These are phyloP conservation scores for Cubamyces lactineus DNA, from an alignment of 768 basidiomycete species.

Conservation along the genomic window DNA sequence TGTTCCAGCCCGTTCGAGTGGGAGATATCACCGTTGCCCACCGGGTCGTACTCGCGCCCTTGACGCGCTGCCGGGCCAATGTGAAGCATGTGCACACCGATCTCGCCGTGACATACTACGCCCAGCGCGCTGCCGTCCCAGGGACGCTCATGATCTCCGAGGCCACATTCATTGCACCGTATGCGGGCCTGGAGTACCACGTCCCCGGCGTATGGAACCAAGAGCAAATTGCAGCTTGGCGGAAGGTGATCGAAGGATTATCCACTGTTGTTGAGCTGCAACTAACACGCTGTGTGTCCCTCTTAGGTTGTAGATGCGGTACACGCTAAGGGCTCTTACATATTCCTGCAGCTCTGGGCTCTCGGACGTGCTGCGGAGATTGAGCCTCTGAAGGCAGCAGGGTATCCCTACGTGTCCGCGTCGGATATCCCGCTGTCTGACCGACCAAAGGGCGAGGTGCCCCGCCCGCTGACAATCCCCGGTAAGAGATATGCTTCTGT, in stretches of 20 bases:
- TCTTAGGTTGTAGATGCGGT: slow-evolving; percentile 55
- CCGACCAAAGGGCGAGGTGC: not conserved
- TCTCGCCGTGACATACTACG: slow-evolving; percentile 47
- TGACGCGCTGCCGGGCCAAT: slow-evolving; percentile 47
- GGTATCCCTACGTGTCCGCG: slow-evolving; percentile 15
- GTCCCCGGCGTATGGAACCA: slow-evolving; percentile 64
- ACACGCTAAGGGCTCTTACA: slow-evolving; percentile 52
- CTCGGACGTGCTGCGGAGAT: slow-evolving; percentile 46
- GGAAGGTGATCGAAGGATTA: slow-evolving; percentile 32
- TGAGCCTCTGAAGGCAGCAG: slow-evolving; percentile 38
- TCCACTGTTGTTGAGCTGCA: too few species aligned
- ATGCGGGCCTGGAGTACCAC: slow-evolving; percentile 48
- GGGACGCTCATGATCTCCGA: slow-evolving; percentile 60
- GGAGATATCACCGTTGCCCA: slow-evolving; percentile 47
- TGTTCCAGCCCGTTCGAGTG: slow-evolving; percentile 41
- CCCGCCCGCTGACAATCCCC: slow-evolving; percentile 30
- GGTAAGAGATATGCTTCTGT: not conserved
- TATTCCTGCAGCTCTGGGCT: slow-evolving; percentile 62
- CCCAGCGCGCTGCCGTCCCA: slow-evolving; percentile 46
- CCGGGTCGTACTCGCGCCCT: slow-evolving; percentile 53
- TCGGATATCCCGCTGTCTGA: slow-evolving; percentile 31
- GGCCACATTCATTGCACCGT: slow-evolving; percentile 51
- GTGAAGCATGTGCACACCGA: slow-evolving; percentile 38
- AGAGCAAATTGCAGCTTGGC: slow-evolving; percentile 58
- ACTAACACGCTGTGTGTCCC: not conserved